These are phyloP conservation scores for Eucalyptus virginea DNA, from an alignment of 345 rosid genomes.

Conservation along the genomic window DNA sequence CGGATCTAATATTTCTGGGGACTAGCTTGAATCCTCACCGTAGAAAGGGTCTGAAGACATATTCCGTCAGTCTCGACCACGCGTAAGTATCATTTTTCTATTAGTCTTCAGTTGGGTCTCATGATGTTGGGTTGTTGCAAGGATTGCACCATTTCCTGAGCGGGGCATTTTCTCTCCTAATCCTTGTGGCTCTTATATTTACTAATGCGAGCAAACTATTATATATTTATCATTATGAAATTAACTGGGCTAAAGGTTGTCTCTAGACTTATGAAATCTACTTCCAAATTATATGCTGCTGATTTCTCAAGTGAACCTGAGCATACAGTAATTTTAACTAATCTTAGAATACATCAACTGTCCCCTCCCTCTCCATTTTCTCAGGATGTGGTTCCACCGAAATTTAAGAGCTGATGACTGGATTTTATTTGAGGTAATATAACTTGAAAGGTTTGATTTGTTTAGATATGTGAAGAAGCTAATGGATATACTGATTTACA, in stretches of 20 bases:
- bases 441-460: background rate
- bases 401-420: conserved; percentile 87
- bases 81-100: conserved; percentile 38
- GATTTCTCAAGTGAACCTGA: background rate
- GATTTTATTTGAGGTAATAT: conserved; percentile 70
- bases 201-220: background rate
- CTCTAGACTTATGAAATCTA: background rate
- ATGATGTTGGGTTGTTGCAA: background rate
- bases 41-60: conserved; percentile 36
- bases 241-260: background rate
- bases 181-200: background rate
- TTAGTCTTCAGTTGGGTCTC: background rate
- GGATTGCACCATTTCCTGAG: background rate
- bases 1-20: conserved; percentile 71
- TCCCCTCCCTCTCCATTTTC: background rate
- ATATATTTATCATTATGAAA: background rate
- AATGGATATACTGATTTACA: background rate
- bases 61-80: conserved; percentile 84
- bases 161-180: background rate
- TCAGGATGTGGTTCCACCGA: conserved; percentile 94
- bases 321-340: background rate
- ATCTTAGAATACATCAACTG: background rate
- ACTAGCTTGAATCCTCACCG: conserved; percentile 91
- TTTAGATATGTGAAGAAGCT: background rate
- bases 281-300: background rate